Evolutionary conservation across 2,329 filamentous ascomycete genomes (phyloP).

Genomic region (Neophaeococcomyces aloes): DNA sequence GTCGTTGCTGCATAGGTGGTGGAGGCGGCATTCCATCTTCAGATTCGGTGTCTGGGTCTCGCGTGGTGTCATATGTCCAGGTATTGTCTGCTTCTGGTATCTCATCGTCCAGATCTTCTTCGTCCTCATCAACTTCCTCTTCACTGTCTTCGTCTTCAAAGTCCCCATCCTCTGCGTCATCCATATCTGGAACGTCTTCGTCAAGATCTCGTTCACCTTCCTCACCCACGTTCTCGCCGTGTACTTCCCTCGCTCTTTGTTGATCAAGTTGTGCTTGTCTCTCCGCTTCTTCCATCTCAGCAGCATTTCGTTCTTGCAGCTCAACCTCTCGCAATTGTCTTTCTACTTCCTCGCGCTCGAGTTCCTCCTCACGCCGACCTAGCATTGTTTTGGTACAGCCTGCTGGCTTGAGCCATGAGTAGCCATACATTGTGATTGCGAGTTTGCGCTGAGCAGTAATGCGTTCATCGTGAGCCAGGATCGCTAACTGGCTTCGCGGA

Average conservation of each 20-base stretch:
- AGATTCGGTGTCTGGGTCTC: constrained; percentile 17
- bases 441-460: constrained; percentile 64
- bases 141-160: constrained; percentile 31
- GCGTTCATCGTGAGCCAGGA: constrained; percentile 66
- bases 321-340: constrained; percentile 68
- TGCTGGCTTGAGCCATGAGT: constrained; percentile 79
- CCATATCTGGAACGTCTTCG: constrained; percentile 37
- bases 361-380: constrained; percentile 77
- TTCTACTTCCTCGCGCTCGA: constrained; percentile 74
- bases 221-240: constrained; percentile 29
- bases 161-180: constrained; percentile 31
- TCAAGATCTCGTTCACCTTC: constrained; percentile 35
- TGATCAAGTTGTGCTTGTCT: constrained; percentile 29
- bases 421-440: constrained; percentile 78
- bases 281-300: constrained; percentile 29
- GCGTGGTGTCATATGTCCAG: constrained; percentile 21
- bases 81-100: constrained; percentile 38
- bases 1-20: constrained; percentile 27
- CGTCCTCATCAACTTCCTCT: constrained; percentile 33
- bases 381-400: constrained; percentile 82
- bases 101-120: constrained; percentile 37
- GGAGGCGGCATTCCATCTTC: constrained; percentile 10
- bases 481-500: constrained; percentile 49
- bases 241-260: constrained; percentile 27
- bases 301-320: constrained; percentile 42